These are phyloP conservation scores for Solanum neorickii DNA, from an alignment of 257 asterid species.

Conservation along the genomic window DNA sequence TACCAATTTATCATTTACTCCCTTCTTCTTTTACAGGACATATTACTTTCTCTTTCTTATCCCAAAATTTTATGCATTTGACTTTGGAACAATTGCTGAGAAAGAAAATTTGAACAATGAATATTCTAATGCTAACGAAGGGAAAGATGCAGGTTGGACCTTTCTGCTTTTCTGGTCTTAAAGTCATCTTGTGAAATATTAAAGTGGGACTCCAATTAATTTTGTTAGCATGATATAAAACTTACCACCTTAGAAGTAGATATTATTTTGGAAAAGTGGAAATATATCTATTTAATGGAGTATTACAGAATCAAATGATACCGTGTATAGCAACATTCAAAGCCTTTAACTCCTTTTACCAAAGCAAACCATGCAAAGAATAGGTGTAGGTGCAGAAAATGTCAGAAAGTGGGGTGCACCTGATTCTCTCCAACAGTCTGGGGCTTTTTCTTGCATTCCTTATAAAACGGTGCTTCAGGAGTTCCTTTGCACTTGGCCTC, in stretches of 20 bases:
- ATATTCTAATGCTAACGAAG: neutral
- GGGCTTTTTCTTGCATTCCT: slow-evolving; percentile 89
- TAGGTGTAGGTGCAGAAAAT: neutral
- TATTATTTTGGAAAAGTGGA: neutral
- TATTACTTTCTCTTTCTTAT: neutral
- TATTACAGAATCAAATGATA: neutral
- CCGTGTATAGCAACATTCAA: neutral
- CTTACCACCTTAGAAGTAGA: neutral
- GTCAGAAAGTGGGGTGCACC: slow-evolving; percentile 29
- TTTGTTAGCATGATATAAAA: neutral
- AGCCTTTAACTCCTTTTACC: neutral
- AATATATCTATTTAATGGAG: neutral
- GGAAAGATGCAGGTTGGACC: neutral
- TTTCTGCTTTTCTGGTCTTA: neutral
- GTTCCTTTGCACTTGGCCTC: slow-evolving; percentile 98
- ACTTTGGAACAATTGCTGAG: neutral
- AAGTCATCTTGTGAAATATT: neutral
- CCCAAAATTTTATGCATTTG: neutral
- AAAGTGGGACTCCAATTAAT: neutral
- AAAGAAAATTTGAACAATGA: neutral
- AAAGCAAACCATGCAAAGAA: neutral
- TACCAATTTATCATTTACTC: neutral
- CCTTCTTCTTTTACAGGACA: neutral
- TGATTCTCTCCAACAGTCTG: slow-evolving; percentile 89
- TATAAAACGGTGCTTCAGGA: slow-evolving; percentile 83